Evolutionary conservation across 148 eudicot species (phyloP).

Genomic region (Rhododendron mucronatum): DNA sequence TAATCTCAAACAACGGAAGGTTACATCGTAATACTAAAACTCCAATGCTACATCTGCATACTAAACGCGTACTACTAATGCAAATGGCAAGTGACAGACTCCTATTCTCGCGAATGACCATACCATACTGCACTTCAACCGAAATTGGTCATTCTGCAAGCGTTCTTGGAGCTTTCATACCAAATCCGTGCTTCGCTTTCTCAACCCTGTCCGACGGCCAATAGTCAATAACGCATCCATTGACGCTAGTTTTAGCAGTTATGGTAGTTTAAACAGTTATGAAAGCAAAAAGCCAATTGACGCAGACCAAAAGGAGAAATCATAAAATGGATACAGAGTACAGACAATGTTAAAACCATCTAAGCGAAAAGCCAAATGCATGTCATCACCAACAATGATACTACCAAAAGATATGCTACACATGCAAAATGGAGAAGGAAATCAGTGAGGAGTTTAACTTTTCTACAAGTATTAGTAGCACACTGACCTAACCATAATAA

Average conservation of each 20-base stretch:
- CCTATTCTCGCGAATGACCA: not conserved
- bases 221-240: not conserved
- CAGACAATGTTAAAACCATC: not conserved
- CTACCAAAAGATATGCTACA: not conserved
- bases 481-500: not conserved
- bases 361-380: not conserved
- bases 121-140: not conserved
- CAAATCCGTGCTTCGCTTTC: slow-evolving; percentile 65
- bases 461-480: not conserved
- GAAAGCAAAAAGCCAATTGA: not conserved
- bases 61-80: not conserved
- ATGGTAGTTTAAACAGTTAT: not conserved
- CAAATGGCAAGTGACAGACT: not conserved
- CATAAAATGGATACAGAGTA: not conserved
- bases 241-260: not conserved
- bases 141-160: slow-evolving; percentile 14
- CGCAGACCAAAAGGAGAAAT: not conserved
- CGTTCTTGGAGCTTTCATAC: slow-evolving; percentile 62
- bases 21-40: not conserved
- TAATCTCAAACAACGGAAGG: not conserved
- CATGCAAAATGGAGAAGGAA: not conserved
- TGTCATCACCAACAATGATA: not conserved
- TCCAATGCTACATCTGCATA: not conserved
- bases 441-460: not conserved
- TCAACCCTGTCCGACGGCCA: slow-evolving; percentile 51